Evolutionary conservation across 2,329 filamentous ascomycete genomes (phyloP), one percentile per base, ranked within the genome.

Genomic region (Curvularia verruculosa): DNA sequence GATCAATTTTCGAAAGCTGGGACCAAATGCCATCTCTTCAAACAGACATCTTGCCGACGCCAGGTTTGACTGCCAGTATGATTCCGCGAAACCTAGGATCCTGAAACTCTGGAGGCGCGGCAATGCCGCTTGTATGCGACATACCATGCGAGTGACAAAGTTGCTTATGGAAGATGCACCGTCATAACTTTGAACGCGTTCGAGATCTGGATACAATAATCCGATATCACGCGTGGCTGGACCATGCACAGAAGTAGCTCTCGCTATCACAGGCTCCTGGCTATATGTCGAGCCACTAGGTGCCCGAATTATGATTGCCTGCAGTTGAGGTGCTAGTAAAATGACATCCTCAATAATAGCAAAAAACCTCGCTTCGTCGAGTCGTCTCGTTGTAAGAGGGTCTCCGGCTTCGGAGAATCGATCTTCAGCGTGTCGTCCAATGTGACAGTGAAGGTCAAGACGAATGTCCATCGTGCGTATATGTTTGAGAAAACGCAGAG

Each of bases 391-490:
- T 29, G 37, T 31, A 15, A 15, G 44, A 46, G 18, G 5, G 5
- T 7, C 10, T 19, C 8, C 8, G 18, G 13, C 5, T 4, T 9
- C 28, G 18, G n/a, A 6, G 10, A 15, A 29, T 31, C 2, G 21
- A n/a, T 21, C 21, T 21, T 31, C 26, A 12, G 9, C 3, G 3
- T 18, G 8, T 15, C 5, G 10, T 31, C 3, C 15, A 18, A 47
- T 29, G 7, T 4, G 31, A 23, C 37, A 54, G 19, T 26, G n/a
- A 9, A 58, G 24, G 2, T 37, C 1, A 2, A 26, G 34, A 15
- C 26, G 21, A n/a, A 60, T 29, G 3, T 51, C 47, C 9, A 60
- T 23, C 18, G 50, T 31, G 26, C 19, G 47, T 7, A 58, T 37
- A 18, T 45, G 39, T 12, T 45, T 29, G 6, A 44, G 37, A 10